Conservation (phyloP, 176 grass and related monocot species). For the Hsuehochloa calcarea region DNA sequence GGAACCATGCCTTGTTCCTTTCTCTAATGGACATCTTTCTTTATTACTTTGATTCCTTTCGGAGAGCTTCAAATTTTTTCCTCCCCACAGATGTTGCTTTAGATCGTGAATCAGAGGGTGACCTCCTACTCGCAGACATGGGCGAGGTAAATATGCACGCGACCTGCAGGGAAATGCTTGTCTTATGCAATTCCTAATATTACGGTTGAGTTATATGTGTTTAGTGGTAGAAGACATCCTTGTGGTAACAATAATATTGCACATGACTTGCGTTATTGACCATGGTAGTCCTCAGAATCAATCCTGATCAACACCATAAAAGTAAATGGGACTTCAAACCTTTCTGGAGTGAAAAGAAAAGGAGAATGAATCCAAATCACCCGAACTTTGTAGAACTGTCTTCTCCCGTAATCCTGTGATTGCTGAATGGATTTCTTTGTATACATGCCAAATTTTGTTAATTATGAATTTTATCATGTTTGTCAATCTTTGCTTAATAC, state of each 20-base stretch:
- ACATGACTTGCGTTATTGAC: background rate
- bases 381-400: background rate
- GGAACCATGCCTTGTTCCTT: constrained; percentile 4
- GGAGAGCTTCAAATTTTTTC: background rate
- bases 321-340: background rate
- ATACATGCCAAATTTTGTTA: background rate
- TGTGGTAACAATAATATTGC: background rate
- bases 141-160: constrained; percentile 61
- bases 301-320: background rate
- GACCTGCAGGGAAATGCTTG: background rate
- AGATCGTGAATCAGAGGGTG: constrained; percentile 79
- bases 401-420: background rate
- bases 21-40: background rate
- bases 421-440: background rate
- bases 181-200: background rate
- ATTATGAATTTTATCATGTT: background rate
- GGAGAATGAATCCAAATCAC: background rate
- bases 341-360: background rate
- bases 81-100: constrained; percentile 61
- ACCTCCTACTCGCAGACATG: constrained; percentile 90
- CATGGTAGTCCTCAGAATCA: background rate
- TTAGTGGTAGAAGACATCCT: background rate
- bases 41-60: background rate
- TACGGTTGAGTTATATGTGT: background rate
- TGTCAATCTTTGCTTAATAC: background rate